These are phyloP conservation scores for Diaporthe citrichinensis DNA, from an alignment of 2,329 filamentous ascomycete genomes.

Conservation along the genomic window DNA sequence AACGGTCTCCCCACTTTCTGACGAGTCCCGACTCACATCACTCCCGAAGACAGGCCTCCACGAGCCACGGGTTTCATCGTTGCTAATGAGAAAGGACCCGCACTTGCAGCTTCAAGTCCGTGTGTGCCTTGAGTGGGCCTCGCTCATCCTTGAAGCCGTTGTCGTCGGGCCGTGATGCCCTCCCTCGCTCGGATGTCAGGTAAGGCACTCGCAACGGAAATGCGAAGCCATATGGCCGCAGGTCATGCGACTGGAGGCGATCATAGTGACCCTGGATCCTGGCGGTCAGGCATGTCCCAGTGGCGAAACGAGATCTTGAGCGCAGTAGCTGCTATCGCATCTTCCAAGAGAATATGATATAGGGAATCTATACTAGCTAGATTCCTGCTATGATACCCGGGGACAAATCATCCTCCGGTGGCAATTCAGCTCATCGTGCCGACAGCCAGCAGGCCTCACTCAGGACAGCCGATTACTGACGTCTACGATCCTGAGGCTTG, in stretches of 20 bases:
- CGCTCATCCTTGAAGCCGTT: slow-evolving; percentile 5
- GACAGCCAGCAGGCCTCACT: not conserved
- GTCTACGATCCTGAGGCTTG: not conserved
- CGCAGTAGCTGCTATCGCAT: not conserved
- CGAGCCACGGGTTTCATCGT: slow-evolving; percentile 2
- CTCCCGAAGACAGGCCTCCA: not conserved
- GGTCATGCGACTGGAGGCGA: not conserved
- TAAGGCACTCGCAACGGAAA: not conserved
- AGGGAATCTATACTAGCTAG: not conserved
- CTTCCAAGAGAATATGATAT: not conserved
- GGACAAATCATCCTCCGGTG: not conserved
- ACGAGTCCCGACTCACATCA: not conserved
- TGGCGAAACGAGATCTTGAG: not conserved
- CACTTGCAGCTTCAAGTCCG: not conserved
- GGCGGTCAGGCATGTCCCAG: not conserved
- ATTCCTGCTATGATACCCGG: not conserved
- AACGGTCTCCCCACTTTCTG: slow-evolving; percentile 5
- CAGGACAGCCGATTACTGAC: not conserved
- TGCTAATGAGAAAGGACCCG: not conserved
- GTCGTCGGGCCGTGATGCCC: slow-evolving; percentile 18
- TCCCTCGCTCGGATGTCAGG: not conserved
- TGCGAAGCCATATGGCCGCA: not conserved
- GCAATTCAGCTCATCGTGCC: not conserved
- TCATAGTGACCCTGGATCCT: not conserved
- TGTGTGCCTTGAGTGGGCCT: not conserved